Evolutionary conservation across 176 grass and related monocot species (phyloP).

Genomic region (Musa schizocarpa): DNA sequence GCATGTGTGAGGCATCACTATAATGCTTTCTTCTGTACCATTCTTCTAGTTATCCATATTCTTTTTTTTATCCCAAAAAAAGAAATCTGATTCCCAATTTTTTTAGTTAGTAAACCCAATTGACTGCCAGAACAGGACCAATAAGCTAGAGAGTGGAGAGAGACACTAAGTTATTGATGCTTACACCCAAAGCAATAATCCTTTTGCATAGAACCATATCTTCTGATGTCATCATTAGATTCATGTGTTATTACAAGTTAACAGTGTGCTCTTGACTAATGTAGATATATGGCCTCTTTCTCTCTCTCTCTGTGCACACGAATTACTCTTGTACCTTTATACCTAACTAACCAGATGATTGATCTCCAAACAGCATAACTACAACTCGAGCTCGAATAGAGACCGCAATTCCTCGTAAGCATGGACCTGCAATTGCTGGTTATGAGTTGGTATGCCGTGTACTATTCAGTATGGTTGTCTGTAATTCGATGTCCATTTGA

Average conservation of each 20-base stretch:
- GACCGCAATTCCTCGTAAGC: constrained; percentile 87
- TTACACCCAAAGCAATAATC: background rate
- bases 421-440: constrained; percentile 93
- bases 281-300: background rate
- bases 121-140: no score
- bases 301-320: background rate
- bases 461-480: background rate
- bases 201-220: background rate
- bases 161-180: no score
- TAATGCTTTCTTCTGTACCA: no score
- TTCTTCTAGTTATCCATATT: no score
- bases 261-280: background rate
- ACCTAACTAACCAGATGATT: constrained; percentile 21
- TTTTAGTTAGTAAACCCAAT: no score
- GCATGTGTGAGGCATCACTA: no score
- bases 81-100: no score
- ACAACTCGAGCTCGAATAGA: constrained; percentile 69
- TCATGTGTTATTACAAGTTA: background rate
- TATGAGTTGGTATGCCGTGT: constrained; percentile 61
- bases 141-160: no score
- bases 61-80: no score
- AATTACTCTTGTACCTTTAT: constrained; percentile 1
- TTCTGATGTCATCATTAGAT: background rate
- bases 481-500: constrained; percentile 6
- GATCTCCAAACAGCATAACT: constrained; percentile 65